Conservation (phyloP, 1,284 basidiomycete species). For the Pseudozyma pruni region DNA sequence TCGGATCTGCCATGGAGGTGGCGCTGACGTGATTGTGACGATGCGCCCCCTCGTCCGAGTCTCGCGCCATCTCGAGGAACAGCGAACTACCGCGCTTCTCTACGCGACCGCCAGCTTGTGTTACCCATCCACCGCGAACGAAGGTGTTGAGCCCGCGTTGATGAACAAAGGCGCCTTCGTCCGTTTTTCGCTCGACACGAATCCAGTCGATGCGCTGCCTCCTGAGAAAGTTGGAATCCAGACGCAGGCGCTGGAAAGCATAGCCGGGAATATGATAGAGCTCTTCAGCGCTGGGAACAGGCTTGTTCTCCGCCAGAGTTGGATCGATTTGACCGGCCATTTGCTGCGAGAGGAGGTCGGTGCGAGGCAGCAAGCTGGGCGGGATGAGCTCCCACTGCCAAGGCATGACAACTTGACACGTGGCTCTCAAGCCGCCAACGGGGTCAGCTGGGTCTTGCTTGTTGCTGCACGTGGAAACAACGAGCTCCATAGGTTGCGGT, state of each 20-base stretch:
- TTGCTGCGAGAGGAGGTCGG: constrained; percentile 20
- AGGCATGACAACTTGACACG: constrained; percentile 41
- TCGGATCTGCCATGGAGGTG: constrained; percentile 12
- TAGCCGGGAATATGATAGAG: constrained; percentile 48
- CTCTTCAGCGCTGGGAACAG: constrained; percentile 43
- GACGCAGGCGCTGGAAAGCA: constrained; percentile 43
- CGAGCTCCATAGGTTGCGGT: constrained; percentile 44
- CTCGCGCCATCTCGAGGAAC: constrained; percentile 10
- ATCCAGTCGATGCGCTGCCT: constrained; percentile 44
- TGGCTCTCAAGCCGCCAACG: constrained; percentile 8
- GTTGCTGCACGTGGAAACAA: constrained; percentile 39
- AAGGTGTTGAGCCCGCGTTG: constrained; percentile 42
- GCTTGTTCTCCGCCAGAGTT: constrained; percentile 14
- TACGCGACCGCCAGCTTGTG: constrained; percentile 20
- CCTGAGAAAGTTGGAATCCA: constrained; percentile 34
- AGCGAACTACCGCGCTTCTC: constrained; percentile 17
- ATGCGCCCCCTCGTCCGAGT: constrained; percentile 13
- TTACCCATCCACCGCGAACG: constrained; percentile 41
- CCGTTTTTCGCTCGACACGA: constrained; percentile 45
- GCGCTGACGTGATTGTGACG: constrained; percentile 11
- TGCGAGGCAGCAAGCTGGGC: constrained; percentile 33
- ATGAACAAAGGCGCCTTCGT: constrained; percentile 27
- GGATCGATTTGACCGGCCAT: constrained; percentile 9
- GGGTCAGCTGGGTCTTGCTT: constrained; percentile 32
- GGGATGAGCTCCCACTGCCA: constrained; percentile 53